phyloP scores from a whole-genome alignment of 805 yeast species.

The Metschnikowia sp. region DNA sequence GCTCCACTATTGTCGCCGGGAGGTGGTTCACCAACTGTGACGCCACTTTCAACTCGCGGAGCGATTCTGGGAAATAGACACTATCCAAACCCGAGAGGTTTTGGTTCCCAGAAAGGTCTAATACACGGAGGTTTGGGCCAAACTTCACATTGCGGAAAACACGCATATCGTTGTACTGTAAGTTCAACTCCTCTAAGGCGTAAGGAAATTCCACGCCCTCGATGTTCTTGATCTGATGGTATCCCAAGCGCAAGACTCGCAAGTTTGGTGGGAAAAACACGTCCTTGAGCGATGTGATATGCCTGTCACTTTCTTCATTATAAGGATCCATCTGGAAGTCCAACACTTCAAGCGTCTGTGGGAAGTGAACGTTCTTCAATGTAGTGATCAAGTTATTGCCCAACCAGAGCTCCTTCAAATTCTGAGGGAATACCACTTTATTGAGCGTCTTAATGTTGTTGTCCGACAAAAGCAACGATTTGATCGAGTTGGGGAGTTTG shows the following conservation, averaged over 20 bases:
- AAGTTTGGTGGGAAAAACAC: slow-evolving; percentile 36
- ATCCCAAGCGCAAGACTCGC: slow-evolving; percentile 34
- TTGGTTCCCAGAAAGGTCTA: slow-evolving; percentile 42
- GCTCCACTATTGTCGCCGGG: slow-evolving; percentile 9
- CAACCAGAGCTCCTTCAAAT: slow-evolving; percentile 33
- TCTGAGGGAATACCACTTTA: slow-evolving; percentile 38
- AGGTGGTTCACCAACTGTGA: slow-evolving; percentile 27
- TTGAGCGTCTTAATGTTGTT: slow-evolving; percentile 44
- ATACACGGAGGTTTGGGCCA: slow-evolving; percentile 29
- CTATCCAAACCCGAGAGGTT: slow-evolving; percentile 38
- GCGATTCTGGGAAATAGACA: slow-evolving; percentile 35
- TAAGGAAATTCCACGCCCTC: slow-evolving; percentile 40
- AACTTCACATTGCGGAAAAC: slow-evolving; percentile 36
- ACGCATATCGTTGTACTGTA: slow-evolving; percentile 39
- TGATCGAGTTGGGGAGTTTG: slow-evolving; percentile 39
- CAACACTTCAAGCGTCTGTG: slow-evolving; percentile 34
- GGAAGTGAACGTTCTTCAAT: slow-evolving; percentile 41
- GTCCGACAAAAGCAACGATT: slow-evolving; percentile 31
- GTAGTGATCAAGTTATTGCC: slow-evolving; percentile 45
- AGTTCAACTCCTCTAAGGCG: slow-evolving; percentile 28
- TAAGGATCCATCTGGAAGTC: slow-evolving; percentile 43
- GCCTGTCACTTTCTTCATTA: slow-evolving; percentile 39
- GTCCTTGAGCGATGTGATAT: slow-evolving; percentile 40
- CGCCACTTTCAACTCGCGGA: slow-evolving; percentile 35
- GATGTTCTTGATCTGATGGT: slow-evolving; percentile 36